Conservation (phyloP, 257 asterid genomes). For the Solanum ossicruentum region DNA sequence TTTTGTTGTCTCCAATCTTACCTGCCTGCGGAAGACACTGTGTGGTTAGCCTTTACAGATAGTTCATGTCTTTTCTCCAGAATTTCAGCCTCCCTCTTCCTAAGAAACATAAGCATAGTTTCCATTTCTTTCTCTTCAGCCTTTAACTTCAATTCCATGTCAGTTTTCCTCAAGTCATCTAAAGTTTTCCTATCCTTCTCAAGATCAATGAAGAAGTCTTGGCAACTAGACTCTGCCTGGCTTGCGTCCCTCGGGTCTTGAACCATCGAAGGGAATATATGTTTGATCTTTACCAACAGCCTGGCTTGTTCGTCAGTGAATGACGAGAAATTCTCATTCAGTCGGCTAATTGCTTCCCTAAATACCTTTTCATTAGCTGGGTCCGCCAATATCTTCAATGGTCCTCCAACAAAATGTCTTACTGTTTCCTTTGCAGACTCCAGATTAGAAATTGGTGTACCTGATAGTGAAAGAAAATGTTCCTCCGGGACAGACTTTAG, state of each 20-base stretch:
- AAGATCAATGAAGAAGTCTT: not conserved
- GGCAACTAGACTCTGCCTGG: not conserved
- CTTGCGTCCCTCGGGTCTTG: not conserved
- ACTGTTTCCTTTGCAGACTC: not conserved
- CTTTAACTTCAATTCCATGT: not conserved
- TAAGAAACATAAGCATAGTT: not conserved
- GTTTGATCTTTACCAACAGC: not conserved
- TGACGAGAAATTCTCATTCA: not conserved
- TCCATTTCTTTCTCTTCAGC: not conserved
- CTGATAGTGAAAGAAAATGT: not conserved
- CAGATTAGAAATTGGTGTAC: not conserved
- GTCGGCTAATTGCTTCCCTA: not conserved
- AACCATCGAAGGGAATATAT: not conserved
- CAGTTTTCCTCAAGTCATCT: not conserved
- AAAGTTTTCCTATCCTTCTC: not conserved
- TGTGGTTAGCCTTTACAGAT: not conserved
- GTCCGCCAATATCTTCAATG: not conserved
- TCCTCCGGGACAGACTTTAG: not conserved
- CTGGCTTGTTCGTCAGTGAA: not conserved
- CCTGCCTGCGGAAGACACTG: not conserved
- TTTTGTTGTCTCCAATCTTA: not conserved
- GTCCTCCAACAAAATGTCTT: not conserved
- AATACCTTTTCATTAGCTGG: not conserved
- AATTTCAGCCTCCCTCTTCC: not conserved
- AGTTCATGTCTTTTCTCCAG: not conserved